Conservation (phyloP, 495 filamentous ascomycete genomes). For the Niebla homalea region DNA sequence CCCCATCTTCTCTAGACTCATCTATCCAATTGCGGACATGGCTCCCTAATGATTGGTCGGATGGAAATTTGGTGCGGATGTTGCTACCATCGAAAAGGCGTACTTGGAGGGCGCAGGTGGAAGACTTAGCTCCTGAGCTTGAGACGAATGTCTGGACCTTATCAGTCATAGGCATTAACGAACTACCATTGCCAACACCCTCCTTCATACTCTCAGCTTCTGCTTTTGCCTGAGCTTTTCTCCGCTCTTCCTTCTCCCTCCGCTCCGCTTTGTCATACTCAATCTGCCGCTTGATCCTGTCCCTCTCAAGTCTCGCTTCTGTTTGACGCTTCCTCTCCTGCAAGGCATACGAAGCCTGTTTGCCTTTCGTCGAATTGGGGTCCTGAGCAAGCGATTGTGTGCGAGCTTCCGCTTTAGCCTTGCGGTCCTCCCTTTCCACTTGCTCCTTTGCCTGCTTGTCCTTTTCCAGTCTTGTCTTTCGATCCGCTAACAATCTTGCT, state of each 20-base stretch:
- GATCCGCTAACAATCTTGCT: conserved; percentile 16
- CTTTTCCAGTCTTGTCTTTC: conserved; percentile 16
- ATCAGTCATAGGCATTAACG: not conserved
- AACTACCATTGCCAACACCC: conserved; percentile 1
- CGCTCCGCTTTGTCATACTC: conserved; percentile 57
- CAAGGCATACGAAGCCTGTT: conserved; percentile 31
- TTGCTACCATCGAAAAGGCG: conserved; percentile 74
- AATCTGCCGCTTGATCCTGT: conserved; percentile 46
- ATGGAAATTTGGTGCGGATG: conserved; percentile 57
- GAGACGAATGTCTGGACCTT: not conserved
- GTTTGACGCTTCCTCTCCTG: conserved; percentile 35
- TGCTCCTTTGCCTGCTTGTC: conserved; percentile 25
- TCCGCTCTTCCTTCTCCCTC: conserved; percentile 34
- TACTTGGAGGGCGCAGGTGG: conserved; percentile 57
- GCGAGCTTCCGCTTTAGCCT: conserved; percentile 16
- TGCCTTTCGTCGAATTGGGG: conserved; percentile 12
- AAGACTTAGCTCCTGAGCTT: conserved; percentile 7
- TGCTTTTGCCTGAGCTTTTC: conserved; percentile 24
- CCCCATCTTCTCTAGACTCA: conserved; percentile 30
- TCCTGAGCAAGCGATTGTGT: conserved; percentile 4
- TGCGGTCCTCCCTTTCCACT: conserved; percentile 13
- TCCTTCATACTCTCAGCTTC: conserved; percentile 8
- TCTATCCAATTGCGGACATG: conserved; percentile 74
- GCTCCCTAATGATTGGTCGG: conserved; percentile 44
- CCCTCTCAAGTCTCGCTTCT: conserved; percentile 46